Evolutionary conservation across 345 rosid species (phyloP).

Genomic region (Moricandia arvensis): DNA sequence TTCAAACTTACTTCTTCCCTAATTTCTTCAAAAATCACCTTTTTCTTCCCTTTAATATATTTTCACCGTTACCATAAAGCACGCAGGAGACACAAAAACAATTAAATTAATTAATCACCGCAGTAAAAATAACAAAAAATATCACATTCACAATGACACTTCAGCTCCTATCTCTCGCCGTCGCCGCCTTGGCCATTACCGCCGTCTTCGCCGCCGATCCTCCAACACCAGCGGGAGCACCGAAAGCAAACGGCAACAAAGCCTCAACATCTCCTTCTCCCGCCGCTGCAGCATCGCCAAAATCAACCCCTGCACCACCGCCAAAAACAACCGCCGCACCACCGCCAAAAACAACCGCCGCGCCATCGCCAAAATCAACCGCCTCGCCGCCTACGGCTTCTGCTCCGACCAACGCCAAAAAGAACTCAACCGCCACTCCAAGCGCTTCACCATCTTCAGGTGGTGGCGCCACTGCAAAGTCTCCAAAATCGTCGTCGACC

Average conservation of each 20-base stretch:
- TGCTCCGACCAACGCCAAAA: conserved; percentile 22
- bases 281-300: conserved; percentile 29
- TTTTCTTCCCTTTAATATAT: not conserved
- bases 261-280: conserved; percentile 28
- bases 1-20: not conserved
- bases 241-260: not conserved
- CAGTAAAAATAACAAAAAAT: not conserved
- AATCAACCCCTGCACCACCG: conserved; percentile 5
- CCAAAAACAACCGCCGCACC: not conserved
- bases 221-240: conserved; percentile 25
- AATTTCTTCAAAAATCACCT: conserved; percentile 21
- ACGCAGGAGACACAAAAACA: not conserved
- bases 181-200: conserved; percentile 26
- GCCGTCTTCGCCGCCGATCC: conserved; percentile 30
- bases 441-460: conserved; percentile 27
- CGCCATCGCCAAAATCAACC: not conserved
- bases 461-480: not conserved
- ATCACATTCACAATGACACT: conserved; percentile 18
- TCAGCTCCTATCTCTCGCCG: conserved; percentile 13
- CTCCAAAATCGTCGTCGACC: conserved; percentile 16
- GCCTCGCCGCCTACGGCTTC: conserved; percentile 21
- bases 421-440: conserved; percentile 17
- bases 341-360: not conserved
- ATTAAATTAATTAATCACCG: conserved; percentile 1
- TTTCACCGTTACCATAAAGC: not conserved